These are phyloP conservation scores for Coemansia sp. DNA, from an alignment of 192 early-diverging fungal species.

Conservation along the genomic window DNA sequence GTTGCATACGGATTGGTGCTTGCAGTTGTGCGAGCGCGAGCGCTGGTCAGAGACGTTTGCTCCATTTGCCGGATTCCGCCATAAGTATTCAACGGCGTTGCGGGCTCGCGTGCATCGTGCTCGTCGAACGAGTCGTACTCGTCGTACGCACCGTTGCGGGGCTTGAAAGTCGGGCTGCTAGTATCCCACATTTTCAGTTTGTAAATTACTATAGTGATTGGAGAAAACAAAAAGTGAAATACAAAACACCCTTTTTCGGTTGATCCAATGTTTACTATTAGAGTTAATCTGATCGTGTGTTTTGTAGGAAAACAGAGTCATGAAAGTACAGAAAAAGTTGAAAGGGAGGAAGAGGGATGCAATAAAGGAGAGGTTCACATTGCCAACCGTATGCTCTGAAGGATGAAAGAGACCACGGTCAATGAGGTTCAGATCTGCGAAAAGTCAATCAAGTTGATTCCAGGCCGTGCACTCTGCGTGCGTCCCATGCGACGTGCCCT, in stretches of 20 bases:
- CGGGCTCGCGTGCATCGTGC: neutral
- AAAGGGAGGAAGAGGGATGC: no score
- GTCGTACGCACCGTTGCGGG: constrained; percentile 1
- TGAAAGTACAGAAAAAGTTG: neutral
- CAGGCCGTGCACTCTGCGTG: constrained; percentile 49
- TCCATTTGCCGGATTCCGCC: constrained; percentile 46
- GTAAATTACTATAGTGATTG: no score
- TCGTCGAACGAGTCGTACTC: constrained; percentile 47
- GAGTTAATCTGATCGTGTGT: no score
- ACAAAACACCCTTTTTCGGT: no score
- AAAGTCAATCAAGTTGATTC: constrained; percentile 46
- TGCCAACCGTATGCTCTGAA: no score
- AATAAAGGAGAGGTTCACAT: no score
- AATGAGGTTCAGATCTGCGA: neutral
- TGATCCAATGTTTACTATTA: no score
- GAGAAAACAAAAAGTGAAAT: no score
- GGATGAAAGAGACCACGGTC: neutral
- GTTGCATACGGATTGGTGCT: constrained; percentile 32
- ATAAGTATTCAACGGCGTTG: constrained; percentile 28
- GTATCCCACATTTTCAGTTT: constrained; percentile 30
- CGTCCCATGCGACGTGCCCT: constrained; percentile 23
- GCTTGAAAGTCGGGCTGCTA: constrained; percentile 12
- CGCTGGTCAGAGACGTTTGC: constrained; percentile 43
- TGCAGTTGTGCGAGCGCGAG: constrained; percentile 15
- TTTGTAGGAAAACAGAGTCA: no score